phyloP scores from a whole-genome alignment of 306 rosid genomes.

The Cicer arietinum region DNA sequence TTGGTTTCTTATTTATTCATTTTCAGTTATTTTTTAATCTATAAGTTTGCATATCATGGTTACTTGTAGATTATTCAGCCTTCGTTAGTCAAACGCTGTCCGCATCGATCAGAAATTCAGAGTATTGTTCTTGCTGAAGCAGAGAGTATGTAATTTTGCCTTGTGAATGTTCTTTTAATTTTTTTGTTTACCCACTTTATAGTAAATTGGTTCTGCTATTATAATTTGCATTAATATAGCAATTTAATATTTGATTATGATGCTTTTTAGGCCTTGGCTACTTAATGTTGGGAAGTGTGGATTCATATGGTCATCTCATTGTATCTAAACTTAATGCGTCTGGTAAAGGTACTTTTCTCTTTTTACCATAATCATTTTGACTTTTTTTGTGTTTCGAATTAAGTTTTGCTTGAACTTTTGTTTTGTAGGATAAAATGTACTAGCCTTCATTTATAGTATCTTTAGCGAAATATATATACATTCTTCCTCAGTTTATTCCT shows the following conservation, averaged over 20 bases:
- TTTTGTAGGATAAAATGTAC: background rate
- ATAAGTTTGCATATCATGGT: constrained; percentile 22
- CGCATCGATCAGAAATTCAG: constrained; percentile 96
- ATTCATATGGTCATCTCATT: constrained; percentile 84
- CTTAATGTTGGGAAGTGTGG: constrained; percentile 84
- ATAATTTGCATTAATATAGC: constrained; percentile 10
- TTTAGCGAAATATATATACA: background rate
- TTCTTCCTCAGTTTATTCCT: background rate
- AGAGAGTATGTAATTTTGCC: constrained; percentile 66
- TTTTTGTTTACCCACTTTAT: constrained; percentile 18
- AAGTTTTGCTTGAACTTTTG: constrained; percentile 22
- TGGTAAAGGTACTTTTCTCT: constrained; percentile 62
- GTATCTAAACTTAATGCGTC: constrained; percentile 77
- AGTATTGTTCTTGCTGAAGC: constrained; percentile 73
- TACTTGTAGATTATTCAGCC: constrained; percentile 61
- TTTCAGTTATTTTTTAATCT: constrained; percentile 23
- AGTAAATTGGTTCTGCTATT: constrained; percentile 13
- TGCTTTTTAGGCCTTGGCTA: constrained; percentile 62
- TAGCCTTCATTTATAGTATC: background rate
- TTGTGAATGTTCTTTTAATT: constrained; percentile 1
- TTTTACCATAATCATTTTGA: constrained; percentile 28
- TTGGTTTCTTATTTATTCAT: constrained; percentile 6
- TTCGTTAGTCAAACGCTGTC: constrained; percentile 68
- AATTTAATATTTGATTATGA: constrained; percentile 20
- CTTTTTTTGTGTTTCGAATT: constrained; percentile 18